Conservation (phyloP, 768 basidiomycete species). For the Chlorophyllum brunneum region DNA sequence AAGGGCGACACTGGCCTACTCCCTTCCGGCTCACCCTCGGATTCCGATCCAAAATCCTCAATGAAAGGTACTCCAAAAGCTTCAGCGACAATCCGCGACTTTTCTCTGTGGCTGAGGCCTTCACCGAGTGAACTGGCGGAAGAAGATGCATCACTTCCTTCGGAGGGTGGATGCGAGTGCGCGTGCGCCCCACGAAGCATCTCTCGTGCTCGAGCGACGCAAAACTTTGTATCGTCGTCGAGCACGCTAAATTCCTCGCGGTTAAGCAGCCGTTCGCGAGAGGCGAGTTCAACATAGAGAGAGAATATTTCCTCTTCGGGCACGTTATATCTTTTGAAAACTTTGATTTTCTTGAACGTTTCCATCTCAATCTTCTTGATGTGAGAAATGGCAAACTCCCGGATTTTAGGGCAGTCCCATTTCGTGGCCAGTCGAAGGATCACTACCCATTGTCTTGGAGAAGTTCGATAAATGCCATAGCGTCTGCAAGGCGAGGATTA, state of each 20-base stretch:
- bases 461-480: background rate
- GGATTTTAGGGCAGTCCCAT: constrained; percentile 3
- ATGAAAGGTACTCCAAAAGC: no score
- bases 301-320: background rate
- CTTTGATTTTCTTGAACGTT: background rate
- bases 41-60: background rate
- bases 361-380: background rate
- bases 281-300: background rate
- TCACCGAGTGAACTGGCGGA: background rate
- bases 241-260: constrained; percentile 1
- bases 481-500: background rate
- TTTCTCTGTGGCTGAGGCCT: background rate
- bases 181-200: background rate
- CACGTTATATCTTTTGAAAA: background rate
- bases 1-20: no score
- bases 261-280: background rate
- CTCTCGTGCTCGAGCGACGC: background rate
- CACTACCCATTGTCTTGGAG: background rate
- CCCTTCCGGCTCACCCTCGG: background rate
- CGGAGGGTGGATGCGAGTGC: background rate
- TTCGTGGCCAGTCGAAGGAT: constrained; percentile 5
- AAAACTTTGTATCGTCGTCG: background rate
- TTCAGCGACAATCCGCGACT: background rate
- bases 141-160: background rate
- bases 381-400: background rate